Conservation (phyloP, 1,284 basidiomycete species). For the Wallemia mellicola region DNA sequence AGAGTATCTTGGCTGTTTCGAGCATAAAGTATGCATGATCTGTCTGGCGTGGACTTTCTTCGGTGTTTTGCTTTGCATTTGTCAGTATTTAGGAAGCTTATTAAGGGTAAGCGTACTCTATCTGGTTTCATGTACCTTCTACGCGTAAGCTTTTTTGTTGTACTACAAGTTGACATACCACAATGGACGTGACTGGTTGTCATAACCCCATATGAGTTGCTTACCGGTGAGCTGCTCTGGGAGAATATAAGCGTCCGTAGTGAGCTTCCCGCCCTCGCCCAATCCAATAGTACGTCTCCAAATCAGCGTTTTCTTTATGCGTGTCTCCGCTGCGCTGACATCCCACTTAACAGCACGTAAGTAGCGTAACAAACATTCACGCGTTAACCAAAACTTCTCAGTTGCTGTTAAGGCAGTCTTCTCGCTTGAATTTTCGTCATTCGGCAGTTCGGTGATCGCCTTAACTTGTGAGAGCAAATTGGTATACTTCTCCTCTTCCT, state of each 20-base stretch:
- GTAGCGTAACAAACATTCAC: conserved; percentile 3
- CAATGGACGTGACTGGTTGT: neutral
- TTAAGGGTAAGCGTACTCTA: too few relatives aligned
- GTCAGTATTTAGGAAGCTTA: too few relatives aligned
- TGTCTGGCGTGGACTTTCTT: neutral
- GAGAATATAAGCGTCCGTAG: conserved; percentile 1
- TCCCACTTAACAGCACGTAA: conserved; percentile 5
- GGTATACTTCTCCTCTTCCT: neutral
- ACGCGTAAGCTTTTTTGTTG: too few relatives aligned
- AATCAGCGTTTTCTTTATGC: conserved; percentile 2
- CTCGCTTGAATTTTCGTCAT: neutral
- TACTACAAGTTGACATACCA: too few relatives aligned
- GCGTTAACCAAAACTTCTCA: neutral
- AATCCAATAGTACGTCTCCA: conserved; percentile 5
- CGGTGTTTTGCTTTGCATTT: too few relatives aligned
- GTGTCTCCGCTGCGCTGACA: conserved; percentile 1
- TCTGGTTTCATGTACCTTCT: conserved; percentile 1
- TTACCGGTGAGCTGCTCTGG: conserved; percentile 2
- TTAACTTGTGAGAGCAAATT: neutral
- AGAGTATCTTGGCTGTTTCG: neutral
- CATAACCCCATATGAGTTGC: neutral
- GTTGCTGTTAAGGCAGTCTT: neutral
- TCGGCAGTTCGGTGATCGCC: neutral
- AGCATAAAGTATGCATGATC: neutral
- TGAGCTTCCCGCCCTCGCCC: conserved; percentile 2